phyloP scores from a whole-genome alignment of 805 yeast species.

The Cyberlindnera euphorbiiphila region DNA sequence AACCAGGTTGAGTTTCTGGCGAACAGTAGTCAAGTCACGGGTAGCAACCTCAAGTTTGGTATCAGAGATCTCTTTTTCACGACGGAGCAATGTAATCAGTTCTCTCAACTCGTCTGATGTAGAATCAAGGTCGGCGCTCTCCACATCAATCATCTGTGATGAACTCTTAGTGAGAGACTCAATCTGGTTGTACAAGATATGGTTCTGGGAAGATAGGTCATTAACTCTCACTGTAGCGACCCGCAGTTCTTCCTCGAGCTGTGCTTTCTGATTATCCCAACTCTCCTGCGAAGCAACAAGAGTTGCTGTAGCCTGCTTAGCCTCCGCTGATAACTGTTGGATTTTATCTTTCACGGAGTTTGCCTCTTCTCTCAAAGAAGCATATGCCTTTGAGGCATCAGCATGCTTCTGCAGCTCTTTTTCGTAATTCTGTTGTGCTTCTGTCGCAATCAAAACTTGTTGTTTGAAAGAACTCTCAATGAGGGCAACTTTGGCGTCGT shows the following conservation, averaged over 20 bases:
- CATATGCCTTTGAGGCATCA: constrained; percentile 40
- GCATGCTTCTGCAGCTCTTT: constrained; percentile 53
- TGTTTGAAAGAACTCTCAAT: constrained; percentile 36
- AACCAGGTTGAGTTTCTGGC: constrained; percentile 45
- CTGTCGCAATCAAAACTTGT: constrained; percentile 45
- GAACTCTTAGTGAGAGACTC: constrained; percentile 36
- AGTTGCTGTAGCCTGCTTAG: constrained; percentile 30
- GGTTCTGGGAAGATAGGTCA: constrained; percentile 65
- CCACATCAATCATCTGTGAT: constrained; percentile 1
- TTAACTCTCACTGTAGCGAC: constrained; percentile 41
- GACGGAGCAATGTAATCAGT: constrained; percentile 58
- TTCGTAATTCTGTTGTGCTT: constrained; percentile 52
- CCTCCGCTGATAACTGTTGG: constrained; percentile 25
- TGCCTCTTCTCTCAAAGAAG: constrained; percentile 37
- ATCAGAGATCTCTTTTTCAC: constrained; percentile 70
- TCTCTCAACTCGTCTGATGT: constrained; percentile 39
- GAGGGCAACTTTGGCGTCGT: constrained; percentile 29
- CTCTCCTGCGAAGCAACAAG: constrained; percentile 37
- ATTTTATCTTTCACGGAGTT: constrained; percentile 29
- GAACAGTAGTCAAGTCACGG: constrained; percentile 52
- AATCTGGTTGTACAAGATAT: constrained; percentile 62
- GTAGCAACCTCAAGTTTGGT: constrained; percentile 49
- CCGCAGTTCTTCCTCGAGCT: constrained; percentile 46
- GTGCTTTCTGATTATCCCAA: constrained; percentile 42
- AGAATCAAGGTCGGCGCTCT: constrained; percentile 15